Percentiles rank a stretch among this genome's conserved stretches.
phyloP scores from a whole-genome alignment of 441 rosid species.

The Biscutella laevigata region DNA sequence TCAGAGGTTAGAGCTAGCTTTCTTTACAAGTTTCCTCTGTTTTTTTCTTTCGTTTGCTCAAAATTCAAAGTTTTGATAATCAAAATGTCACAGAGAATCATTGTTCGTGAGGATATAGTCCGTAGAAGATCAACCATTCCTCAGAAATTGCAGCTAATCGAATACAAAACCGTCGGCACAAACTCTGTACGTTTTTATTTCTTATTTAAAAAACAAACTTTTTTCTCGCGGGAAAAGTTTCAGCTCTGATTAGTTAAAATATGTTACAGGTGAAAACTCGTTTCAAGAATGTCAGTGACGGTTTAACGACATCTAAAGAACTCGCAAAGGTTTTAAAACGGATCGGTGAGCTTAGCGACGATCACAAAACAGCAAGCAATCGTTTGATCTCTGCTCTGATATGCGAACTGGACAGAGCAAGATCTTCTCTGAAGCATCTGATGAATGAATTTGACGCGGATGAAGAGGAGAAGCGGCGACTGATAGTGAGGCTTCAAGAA shows the following conservation, averaged over 20 bases:
- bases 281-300: conserved; percentile 50
- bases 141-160: conserved; percentile 5
- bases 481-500: conserved; percentile 49
- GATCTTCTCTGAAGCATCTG: conserved; percentile 42
- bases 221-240: conserved; percentile 10
- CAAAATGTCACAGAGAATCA: background rate
- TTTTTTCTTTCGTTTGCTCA: background rate
- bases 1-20: conserved; percentile 40
- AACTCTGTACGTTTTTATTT: conserved; percentile 9
- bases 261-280: conserved; percentile 16
- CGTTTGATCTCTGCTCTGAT: conserved; percentile 58
- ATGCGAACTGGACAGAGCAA: conserved; percentile 52
- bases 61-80: background rate
- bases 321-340: conserved; percentile 60
- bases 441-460: conserved; percentile 34
- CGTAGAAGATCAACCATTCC: background rate
- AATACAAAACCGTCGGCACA: conserved; percentile 10
- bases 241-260: background rate
- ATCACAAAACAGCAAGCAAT: conserved; percentile 31
- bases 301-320: conserved; percentile 65
- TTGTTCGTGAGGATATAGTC: background rate
- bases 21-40: background rate
- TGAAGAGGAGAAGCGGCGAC: conserved; percentile 55
- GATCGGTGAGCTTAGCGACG: conserved; percentile 50
- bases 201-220: background rate